Conservation (phyloP, 2,329 filamentous ascomycete species). For the Bipolaris oryzae region DNA sequence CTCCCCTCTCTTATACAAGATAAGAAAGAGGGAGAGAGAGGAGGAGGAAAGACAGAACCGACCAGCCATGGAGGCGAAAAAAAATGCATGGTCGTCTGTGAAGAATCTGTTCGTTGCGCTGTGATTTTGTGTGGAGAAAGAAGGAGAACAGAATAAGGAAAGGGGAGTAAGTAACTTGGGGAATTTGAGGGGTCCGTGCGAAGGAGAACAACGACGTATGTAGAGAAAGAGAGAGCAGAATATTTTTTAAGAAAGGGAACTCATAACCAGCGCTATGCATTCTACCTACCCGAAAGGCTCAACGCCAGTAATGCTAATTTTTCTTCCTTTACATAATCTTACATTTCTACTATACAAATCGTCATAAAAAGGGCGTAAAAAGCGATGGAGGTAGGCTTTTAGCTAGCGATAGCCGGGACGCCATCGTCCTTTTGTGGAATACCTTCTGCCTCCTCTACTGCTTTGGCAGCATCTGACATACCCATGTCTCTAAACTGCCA, state of each 20-base stretch:
- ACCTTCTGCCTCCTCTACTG: slow-evolving; percentile 29
- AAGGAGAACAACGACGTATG: not conserved
- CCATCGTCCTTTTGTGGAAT: slow-evolving; percentile 26
- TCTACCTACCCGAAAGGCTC: slow-evolving; percentile 16
- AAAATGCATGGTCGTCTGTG: slow-evolving; percentile 27
- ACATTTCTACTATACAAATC: slow-evolving; percentile 26
- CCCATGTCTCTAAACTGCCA: slow-evolving; percentile 81
- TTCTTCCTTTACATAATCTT: slow-evolving; percentile 15
- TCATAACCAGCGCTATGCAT: slow-evolving; percentile 15
- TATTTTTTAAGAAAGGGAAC: slow-evolving; percentile 1
- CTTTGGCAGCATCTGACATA: slow-evolving; percentile 52
- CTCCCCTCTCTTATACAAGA: not conserved
- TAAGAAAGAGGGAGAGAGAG: not conserved
- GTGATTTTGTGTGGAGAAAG: slow-evolving; percentile 9
- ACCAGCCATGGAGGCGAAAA: slow-evolving; percentile 25
- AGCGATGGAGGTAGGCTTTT: not conserved
- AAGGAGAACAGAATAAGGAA: not conserved
- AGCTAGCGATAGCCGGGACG: slow-evolving; percentile 18
- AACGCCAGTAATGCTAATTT: slow-evolving; percentile 20
- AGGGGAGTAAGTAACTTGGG: not conserved
- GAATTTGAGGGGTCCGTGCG: not conserved
- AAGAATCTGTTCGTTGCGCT: slow-evolving; percentile 42
- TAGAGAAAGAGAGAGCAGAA: slow-evolving; percentile 1
- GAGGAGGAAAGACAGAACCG: slow-evolving; percentile 21
- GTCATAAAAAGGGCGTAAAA: not conserved